Percentiles rank a stretch among this genome's conserved stretches.
Evolutionary conservation across 2,329 filamentous ascomycete genomes (phyloP).

Genomic region (Achaetomium macrosporum): DNA sequence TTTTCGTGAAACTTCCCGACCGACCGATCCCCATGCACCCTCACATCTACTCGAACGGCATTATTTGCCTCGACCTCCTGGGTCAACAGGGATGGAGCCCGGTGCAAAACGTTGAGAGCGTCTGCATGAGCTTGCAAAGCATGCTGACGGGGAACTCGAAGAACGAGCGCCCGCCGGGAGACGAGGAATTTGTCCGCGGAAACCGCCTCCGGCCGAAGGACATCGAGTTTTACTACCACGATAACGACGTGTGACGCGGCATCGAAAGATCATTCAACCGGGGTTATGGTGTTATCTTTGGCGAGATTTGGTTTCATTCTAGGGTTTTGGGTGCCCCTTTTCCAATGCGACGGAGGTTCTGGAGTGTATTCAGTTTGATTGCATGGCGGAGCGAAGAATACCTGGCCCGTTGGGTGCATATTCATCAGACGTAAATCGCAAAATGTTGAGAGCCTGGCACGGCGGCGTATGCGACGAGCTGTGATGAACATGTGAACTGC

Average conservation of each 20-base stretch:
- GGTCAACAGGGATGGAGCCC: conserved; percentile 88
- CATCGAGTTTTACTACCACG: conserved; percentile 91
- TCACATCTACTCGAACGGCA: conserved; percentile 97
- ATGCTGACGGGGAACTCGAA: conserved; percentile 96
- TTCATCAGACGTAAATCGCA: no score
- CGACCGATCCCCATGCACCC: conserved; percentile 86
- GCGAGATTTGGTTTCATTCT: conserved; percentile 5
- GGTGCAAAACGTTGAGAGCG: conserved; percentile 92
- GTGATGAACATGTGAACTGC: no score
- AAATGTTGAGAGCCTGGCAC: no score
- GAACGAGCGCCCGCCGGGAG: conserved; percentile 82
- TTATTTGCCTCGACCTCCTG: conserved; percentile 93
- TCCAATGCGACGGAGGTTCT: conserved; percentile 5
- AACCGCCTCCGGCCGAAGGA: conserved; percentile 78
- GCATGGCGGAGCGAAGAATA: conserved; percentile 15
- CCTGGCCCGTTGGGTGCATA: background rate
- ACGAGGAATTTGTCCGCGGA: conserved; percentile 78
- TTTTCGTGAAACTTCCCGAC: conserved; percentile 63
- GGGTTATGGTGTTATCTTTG: background rate
- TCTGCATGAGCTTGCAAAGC: conserved; percentile 95
- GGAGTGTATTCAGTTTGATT: background rate
- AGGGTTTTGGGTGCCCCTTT: conserved; percentile 20
- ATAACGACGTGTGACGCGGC: conserved; percentile 60
- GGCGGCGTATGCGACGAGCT: no score
- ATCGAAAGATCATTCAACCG: background rate